Evolutionary conservation across 805 yeast genomes (phyloP), one percentile per base, ranked within the genome.

Genomic region (Suhomyces prunicola): DNA sequence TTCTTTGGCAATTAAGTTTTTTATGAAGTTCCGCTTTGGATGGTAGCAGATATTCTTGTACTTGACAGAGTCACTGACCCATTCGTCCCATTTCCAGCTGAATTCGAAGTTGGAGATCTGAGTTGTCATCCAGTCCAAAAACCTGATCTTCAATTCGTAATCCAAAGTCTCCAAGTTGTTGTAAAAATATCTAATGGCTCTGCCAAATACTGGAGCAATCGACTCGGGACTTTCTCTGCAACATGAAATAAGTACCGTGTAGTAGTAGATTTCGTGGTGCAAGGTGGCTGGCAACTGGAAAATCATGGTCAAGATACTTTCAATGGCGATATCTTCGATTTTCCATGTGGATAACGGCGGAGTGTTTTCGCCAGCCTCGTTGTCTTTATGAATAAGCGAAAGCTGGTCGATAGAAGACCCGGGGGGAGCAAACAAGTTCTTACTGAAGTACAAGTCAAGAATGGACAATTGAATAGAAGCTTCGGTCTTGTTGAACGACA

Each of bases 31-130:
- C 56, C 82, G 78, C 59, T 83, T 84, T 10, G 97, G 97, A 64
- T 89, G 92, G 62, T 81, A 84, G 33, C 73, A 67, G 35, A 79
- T 72, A 9, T 74, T 68, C 6, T 73, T 69, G 46, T 74, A 78
- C 46, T 66, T 68, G n/a, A 66, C 61, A 0, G 86, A 78, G 61
- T 85, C 88, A 2, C 69, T 71, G 26, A 79, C 82, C 99, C 99
- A 94, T 68, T 92, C 98, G 57, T 82, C 84, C 99, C 99, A 94
- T 65, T 91, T 90, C 99, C 99, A 94, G 36, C 92, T 89, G 71
- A 90, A 94, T 53, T 88, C 91, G 69, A 93, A 94, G 66, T 93
- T 94, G 62, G 96, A 88, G 67, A 94, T 82, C 70, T 94, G 99
- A 52, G 89, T 86, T 1, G 96, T 80, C 76, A 96, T 86, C 98